Evolutionary conservation across 116 monocot species (phyloP), one percentile per base, ranked within the genome.

Genomic region (Iris pallida): DNA sequence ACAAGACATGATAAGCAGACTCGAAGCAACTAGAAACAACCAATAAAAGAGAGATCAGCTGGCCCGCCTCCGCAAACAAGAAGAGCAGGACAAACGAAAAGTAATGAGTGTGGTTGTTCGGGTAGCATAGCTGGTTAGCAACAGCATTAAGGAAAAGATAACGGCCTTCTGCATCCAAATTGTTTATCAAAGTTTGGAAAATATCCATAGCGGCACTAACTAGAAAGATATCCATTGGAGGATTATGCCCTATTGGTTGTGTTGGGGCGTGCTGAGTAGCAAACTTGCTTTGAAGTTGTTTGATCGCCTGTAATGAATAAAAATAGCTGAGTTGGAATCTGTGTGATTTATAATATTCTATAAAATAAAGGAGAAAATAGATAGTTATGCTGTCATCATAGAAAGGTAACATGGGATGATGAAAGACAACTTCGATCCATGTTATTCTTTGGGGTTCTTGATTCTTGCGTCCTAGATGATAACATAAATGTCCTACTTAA

Each of bases 41-140:
- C 30, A 30, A 30, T 30, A 30, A 30, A 30, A 30, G 30, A 59
- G 15, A 18, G 17, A 66, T 81, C 45, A 88, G 88, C 82, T 80
- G 80, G 44, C 66, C 78, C 14, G 88, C 73, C 57, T 91, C 88
- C 1, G 72, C 82, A 80, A 87, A 91, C 19, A 88, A 73, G 78
- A 78, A 88, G 0, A 91, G 91, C 53, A 91, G 85, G 12, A 91
- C 76, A 20, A 87, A 91, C 3, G 91, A 91, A 59, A 88, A 91
- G 64, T 88, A 91, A 63, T 91, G 91, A 43, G 91, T 91, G 46
- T 91, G 91, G 67, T 85, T 91, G 64, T 91, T 91, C 45, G 91
- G 91, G 57, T 88, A 91, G 53, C 91, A 82, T 17, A 91, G 60
- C 59, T 91, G 91, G 68, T 91, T 91, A 9, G 88, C 87, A 54